Evolutionary conservation across 1,139 yeast species (phyloP).

Genomic region (Saccharomyces hybrid): DNA sequence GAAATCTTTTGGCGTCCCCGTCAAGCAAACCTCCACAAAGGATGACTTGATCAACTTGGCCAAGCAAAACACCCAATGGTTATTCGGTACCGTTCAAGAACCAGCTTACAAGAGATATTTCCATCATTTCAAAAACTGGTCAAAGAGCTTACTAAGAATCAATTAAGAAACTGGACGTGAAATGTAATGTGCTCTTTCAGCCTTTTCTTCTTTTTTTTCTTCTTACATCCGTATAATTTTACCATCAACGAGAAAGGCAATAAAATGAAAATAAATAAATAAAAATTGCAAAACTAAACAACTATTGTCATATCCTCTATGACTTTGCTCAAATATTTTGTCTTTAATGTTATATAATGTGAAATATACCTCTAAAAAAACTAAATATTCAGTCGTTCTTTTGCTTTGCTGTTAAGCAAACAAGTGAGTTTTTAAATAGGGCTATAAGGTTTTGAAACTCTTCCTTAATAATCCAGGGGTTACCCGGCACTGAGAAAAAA

Average conservation of each 20-base stretch:
- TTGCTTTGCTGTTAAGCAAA: too few relatives aligned
- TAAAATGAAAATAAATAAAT: too few relatives aligned
- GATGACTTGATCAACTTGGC: constrained; percentile 43
- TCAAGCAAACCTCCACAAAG: constrained; percentile 35
- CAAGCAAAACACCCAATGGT: constrained; percentile 38
- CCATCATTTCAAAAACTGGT: constrained; percentile 2
- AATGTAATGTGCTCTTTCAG: neutral
- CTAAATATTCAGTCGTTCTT: too few relatives aligned
- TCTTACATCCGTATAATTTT: neutral
- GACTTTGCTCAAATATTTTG: neutral
- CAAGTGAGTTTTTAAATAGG: too few relatives aligned
- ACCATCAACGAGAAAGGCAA: too few relatives aligned
- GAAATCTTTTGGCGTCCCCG: constrained; percentile 43
- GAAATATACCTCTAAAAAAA: neutral
- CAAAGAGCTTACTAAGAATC: neutral
- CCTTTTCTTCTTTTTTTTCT: neutral
- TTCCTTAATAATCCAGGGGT: neutral
- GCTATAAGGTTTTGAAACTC: neutral
- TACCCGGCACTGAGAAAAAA: neutral
- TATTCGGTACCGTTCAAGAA: constrained; percentile 26
- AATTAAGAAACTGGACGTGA: neutral
- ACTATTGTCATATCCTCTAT: neutral
- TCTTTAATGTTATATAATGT: neutral
- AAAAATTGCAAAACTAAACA: neutral
- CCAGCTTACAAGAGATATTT: constrained; percentile 19